phyloP scores from a whole-genome alignment of 148 eudicot species.

The Limonium bicolor region DNA sequence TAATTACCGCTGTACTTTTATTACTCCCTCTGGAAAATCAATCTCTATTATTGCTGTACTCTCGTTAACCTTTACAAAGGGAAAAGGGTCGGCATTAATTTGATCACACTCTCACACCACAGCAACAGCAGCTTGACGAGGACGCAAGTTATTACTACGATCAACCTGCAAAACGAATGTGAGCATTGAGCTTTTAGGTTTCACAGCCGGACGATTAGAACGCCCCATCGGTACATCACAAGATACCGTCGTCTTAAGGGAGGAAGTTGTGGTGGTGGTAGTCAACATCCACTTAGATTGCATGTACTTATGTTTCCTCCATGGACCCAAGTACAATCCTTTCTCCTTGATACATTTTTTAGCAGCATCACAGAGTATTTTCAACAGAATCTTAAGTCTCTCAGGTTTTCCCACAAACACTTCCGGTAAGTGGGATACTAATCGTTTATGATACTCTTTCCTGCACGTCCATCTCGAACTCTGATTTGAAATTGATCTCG shows the following conservation, averaged over 20 bases:
- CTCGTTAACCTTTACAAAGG: too few relatives aligned
- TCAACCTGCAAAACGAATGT: not conserved
- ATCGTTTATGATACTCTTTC: slow-evolving; percentile 13
- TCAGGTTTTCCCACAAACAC: slow-evolving; percentile 17
- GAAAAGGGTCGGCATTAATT: too few relatives aligned
- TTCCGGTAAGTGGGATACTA: slow-evolving; percentile 16
- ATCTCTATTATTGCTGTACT: too few relatives aligned
- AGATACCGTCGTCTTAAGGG: not conserved
- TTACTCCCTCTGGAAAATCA: too few relatives aligned
- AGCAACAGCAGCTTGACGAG: slow-evolving; percentile 2
- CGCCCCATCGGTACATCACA: not conserved
- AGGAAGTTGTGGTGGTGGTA: too few relatives aligned
- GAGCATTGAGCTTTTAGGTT: slow-evolving; percentile 1
- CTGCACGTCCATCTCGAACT: slow-evolving; percentile 23
- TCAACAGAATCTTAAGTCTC: slow-evolving; percentile 11
- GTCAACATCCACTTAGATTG: too few relatives aligned
- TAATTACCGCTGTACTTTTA: too few relatives aligned
- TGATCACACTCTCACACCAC: too few relatives aligned
- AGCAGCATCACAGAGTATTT: slow-evolving; percentile 15
- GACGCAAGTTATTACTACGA: not conserved
- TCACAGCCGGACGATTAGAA: not conserved
- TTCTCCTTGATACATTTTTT: slow-evolving; percentile 21
- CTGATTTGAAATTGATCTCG: slow-evolving; percentile 19
- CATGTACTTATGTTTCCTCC: slow-evolving; percentile 28
- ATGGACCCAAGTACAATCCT: slow-evolving; percentile 24